Conservation (phyloP, 768 basidiomycete species). For the Clavaria fumosa region DNA sequence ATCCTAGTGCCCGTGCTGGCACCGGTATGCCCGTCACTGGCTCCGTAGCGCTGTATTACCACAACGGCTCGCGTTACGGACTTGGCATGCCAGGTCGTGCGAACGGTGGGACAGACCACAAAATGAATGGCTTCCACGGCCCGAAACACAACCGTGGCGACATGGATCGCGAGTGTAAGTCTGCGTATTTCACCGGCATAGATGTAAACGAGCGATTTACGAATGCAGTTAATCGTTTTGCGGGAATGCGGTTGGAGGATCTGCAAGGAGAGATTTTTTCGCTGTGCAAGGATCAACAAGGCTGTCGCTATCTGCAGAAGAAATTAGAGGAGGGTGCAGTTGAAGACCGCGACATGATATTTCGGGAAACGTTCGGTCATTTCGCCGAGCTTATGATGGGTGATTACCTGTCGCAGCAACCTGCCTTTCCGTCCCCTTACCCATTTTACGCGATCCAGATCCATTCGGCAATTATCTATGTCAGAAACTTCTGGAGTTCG, state of each 20-base stretch:
- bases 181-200: neutral
- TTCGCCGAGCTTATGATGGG: conserved; percentile 98
- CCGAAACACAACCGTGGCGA: conserved; percentile 92
- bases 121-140: conserved; percentile 84
- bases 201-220: conserved; percentile 2
- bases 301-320: conserved; percentile 96
- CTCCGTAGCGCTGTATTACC: conserved; percentile 67
- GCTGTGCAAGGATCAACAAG: conserved; percentile 98
- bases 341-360: conserved; percentile 98
- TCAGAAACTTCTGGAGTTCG: conserved; percentile 93
- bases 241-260: conserved; percentile 91
- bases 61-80: conserved; percentile 65
- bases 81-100: conserved; percentile 42
- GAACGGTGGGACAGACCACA: conserved; percentile 40
- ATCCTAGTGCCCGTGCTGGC: conserved; percentile 27
- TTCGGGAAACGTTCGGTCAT: conserved; percentile 93
- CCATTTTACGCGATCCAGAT: conserved; percentile 31
- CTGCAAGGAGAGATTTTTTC: conserved; percentile 87
- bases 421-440: conserved; percentile 5
- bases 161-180: conserved; percentile 70
- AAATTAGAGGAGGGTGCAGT: conserved; percentile 93
- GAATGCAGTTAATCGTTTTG: conserved; percentile 79
- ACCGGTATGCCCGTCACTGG: conserved; percentile 27
- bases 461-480: conserved; percentile 99
- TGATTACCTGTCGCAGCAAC: conserved; percentile 20